A percentile compares a stretch with the other conserved stretches of the same genome.
Evolutionary conservation across 2,329 filamentous ascomycete genomes (phyloP).

Genomic region (Neonectria neomacrospora): DNA sequence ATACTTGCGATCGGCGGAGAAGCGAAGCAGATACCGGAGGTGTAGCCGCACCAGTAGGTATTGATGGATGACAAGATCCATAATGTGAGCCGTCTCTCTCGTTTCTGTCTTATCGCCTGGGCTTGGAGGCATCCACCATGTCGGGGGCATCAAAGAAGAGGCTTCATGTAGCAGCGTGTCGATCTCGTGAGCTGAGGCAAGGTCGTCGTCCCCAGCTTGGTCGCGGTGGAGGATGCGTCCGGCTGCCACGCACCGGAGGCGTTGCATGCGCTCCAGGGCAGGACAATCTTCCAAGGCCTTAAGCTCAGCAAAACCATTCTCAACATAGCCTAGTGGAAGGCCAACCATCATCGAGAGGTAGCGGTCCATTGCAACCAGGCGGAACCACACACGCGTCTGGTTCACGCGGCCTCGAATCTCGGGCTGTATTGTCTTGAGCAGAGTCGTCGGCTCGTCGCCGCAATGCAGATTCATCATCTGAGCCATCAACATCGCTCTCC

Average conservation of each 20-base stretch:
- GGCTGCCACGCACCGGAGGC: constrained; percentile 54
- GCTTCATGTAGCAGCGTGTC: constrained; percentile 60
- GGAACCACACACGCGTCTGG: constrained; percentile 57
- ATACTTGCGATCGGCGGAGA: constrained; percentile 49
- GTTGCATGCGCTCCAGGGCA: constrained; percentile 57
- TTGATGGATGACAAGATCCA: constrained; percentile 62
- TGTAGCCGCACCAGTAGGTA: constrained; percentile 63
- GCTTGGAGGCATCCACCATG: constrained; percentile 17
- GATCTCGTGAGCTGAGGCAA: constrained; percentile 52
- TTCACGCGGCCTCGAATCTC: constrained; percentile 31
- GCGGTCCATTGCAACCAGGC: constrained; percentile 57
- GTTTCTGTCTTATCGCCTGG: constrained; percentile 24
- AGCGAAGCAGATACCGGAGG: constrained; percentile 62
- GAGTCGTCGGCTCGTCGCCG: neutral
- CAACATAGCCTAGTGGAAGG: constrained; percentile 54
- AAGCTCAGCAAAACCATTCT: constrained; percentile 50
- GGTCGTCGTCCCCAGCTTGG: constrained; percentile 39
- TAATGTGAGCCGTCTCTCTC: constrained; percentile 47
- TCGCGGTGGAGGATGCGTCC: constrained; percentile 60
- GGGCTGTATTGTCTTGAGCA: neutral
- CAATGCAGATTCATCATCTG: constrained; percentile 51
- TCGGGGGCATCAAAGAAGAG: constrained; percentile 42
- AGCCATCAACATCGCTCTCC: constrained; percentile 60
- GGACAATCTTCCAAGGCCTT: constrained; percentile 46
- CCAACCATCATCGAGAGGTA: constrained; percentile 61